Base-by-base conservation (phyloP, 371 early-diverging fungal genomes). In the Mucor velutinosus region DNA sequence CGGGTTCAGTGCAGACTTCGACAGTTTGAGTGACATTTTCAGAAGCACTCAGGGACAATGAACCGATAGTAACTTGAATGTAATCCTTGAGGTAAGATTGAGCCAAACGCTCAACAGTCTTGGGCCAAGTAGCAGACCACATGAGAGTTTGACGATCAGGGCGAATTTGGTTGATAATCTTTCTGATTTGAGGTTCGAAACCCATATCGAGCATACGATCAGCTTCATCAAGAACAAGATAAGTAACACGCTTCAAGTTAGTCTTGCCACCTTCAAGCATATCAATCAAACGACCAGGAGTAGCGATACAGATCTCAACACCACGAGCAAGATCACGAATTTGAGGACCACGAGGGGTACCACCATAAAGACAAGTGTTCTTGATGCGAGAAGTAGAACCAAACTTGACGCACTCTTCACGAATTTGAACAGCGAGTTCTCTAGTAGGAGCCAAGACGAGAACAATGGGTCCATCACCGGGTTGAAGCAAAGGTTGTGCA, bases 41-140 rank as follows among this genome's bases (percentile, higher is more conserved):
- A n/a, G 94, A 94, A 15, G 98, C 97, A 43, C 94, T 92, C 25
- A 99, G 84, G 30, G 93, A 95, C 29, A 97, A 87, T n/a, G 97
- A 94, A 47, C 99, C 99, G 66, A 99, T 94, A 68, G 95, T 98
- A 56, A 99, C 99, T 81, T 99, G 99, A 79, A 99, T 99, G 75
- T 91, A 98, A 71, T 99, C 97, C 33, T 91, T 91, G 74, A 99
- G 87, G 77, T 95, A 99, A 68, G 94, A 95, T 57, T 92, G 87
- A 29, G 99, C 99, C 14, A 99, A 88, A 56, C 86, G 83, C 73
- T 96, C 92, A 10, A 99, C 99, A 70, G 96, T 95, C 87, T 94
- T 97, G 63, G 99, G 99, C 99, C 99, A 99, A 8, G 99, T 99
- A 8, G 99, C 99, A 81, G 95, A 95, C 99, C 99, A 99, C 99